These are phyloP conservation scores for Didymella segeticola DNA, from an alignment of 2,329 filamentous ascomycete species.

Conservation along the genomic window DNA sequence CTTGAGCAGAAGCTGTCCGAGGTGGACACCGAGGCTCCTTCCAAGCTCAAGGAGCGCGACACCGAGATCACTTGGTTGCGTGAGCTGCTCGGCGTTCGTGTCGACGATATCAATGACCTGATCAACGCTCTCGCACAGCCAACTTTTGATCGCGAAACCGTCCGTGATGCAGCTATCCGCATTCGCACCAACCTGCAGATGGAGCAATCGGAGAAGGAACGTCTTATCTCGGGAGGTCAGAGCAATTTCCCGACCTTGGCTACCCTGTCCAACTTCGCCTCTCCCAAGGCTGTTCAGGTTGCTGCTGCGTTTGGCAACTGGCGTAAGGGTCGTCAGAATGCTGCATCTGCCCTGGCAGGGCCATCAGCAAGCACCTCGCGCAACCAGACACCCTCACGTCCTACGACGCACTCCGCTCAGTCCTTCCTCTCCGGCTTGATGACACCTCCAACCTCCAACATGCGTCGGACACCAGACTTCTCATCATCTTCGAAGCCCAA, in stretches of 20 bases:
- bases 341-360: conserved; percentile 54
- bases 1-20: conserved; percentile 75
- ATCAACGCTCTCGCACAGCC: conserved; percentile 79
- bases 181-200: conserved; percentile 95
- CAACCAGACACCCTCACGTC: conserved; percentile 44
- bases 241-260: conserved; percentile 76
- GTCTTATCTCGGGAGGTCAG: conserved; percentile 71
- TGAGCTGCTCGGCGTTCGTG: conserved; percentile 87
- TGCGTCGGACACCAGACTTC: conserved; percentile 66
- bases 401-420: conserved; percentile 58
- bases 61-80: conserved; percentile 95
- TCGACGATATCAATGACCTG: conserved; percentile 91
- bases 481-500: conserved; percentile 41
- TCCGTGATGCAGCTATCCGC: conserved; percentile 90
- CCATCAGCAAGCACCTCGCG: conserved; percentile 39
- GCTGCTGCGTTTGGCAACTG: conserved; percentile 98
- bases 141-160: conserved; percentile 75
- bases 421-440: conserved; percentile 79
- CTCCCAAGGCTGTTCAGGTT: conserved; percentile 84
- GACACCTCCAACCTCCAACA: conserved; percentile 82
- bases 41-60: conserved; percentile 87
- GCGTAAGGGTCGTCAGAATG: conserved; percentile 69
- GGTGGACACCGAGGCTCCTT: conserved; percentile 76
- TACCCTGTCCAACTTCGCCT: conserved; percentile 76
- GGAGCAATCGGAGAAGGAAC: conserved; percentile 94